Base-by-base conservation (phyloP, 108 stramenopile genomes). In the Nitzschia sp. region DNA sequence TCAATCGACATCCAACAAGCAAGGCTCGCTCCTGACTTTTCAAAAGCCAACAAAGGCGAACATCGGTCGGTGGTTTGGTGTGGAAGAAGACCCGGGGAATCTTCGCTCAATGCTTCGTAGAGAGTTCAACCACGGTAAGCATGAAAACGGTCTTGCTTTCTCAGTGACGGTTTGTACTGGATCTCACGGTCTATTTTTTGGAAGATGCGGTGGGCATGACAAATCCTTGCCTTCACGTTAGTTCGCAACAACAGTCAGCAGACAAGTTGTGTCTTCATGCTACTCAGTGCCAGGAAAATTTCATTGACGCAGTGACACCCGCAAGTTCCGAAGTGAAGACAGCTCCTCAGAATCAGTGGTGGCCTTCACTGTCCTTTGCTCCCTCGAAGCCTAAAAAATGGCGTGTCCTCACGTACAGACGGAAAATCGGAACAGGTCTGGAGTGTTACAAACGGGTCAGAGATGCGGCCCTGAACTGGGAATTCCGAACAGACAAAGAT, bases 401-500 rank as follows among this genome's bases (percentile, higher is more conserved):
- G 84, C 52, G 78, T 57, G 53, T 79, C 19, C 64, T 71, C 22
- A 53, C 46, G 13, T 76, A 73, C 72, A 66, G 69, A 25, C 68
- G 54, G 53, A 53, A 67, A 48, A 70, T 85, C 0, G 84, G 84
- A n/a, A 50, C 54, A 32, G 84, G 84, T 26, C 25, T 31, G 45
- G 74, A 58, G 6, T 81, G 77, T 56, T 85, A 85, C 54, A 60
- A 77, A 45, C 23, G 44, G 34, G 77, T 85, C 0, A 62, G 78
- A 55, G 74, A 81, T 52, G 78, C 77, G 26, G 80, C 73, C 1
- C 48, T 85, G 45, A 60, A 76, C 34, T 81, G 80, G 84, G 77
- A 81, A 48, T 84, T 84, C 68, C 27, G 67, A 19, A 55, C 36
- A 23, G 32, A 36, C 22, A 54, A 71, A 33, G 69, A 28, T 4